Percentiles rank a stretch among this genome's conserved stretches.
phyloP scores from a whole-genome alignment of 441 rosid genomes.

The Corymbia calophylla region DNA sequence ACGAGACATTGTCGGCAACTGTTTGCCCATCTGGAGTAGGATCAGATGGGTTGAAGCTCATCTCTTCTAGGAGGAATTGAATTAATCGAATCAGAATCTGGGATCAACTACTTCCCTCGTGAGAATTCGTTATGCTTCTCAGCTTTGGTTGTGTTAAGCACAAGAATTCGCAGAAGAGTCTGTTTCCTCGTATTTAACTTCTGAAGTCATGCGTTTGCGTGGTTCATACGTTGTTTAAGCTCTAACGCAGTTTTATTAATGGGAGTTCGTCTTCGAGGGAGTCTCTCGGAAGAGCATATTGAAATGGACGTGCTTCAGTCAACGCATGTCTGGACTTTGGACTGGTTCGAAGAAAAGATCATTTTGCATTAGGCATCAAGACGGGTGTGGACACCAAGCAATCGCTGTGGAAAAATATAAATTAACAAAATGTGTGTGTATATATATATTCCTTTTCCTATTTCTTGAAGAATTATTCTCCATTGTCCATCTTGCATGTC shows the following conservation, averaged over 20 bases:
- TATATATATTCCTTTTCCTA: neutral
- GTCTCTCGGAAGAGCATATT: neutral
- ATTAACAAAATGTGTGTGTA: too few species aligned
- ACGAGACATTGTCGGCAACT: too few species aligned
- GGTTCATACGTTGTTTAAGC: too few species aligned
- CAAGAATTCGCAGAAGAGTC: neutral
- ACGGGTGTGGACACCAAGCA: too few species aligned
- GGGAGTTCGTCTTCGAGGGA: neutral
- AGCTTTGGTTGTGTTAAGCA: neutral
- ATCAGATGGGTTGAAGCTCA: accelerated
- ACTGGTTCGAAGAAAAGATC: too few species aligned
- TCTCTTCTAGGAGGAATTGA: too few species aligned
- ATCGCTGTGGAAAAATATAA: too few species aligned
- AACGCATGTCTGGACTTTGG: neutral
- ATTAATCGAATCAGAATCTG: too few species aligned
- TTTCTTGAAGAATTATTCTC: neutral
- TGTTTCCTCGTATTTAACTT: neutral
- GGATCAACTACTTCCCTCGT: too few species aligned
- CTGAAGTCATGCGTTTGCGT: neutral
- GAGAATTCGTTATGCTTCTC: too few species aligned
- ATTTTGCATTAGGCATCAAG: too few species aligned
- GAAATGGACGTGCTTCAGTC: neutral
- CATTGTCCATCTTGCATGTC: neutral
- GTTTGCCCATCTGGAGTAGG: too few species aligned
- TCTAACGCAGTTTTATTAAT: neutral